A percentile compares a stretch with the other conserved stretches of the same genome.
These are phyloP conservation scores for Pseudozyma tsukubaensis DNA, from an alignment of 1,284 basidiomycete species.

Conservation along the genomic window DNA sequence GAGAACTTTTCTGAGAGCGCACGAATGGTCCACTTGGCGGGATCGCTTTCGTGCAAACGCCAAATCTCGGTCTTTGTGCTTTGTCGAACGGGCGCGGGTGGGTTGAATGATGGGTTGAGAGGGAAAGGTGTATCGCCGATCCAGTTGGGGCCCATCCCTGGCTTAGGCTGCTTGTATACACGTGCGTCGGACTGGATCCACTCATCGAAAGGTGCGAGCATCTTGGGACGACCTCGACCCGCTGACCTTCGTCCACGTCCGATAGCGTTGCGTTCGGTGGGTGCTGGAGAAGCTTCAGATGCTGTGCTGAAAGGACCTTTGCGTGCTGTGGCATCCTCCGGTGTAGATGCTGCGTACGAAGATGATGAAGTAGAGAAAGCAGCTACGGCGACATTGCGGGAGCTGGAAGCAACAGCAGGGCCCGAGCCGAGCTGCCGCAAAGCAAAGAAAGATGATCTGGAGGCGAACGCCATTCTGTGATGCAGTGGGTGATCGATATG, in stretches of 20 bases:
- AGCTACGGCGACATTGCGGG: constrained; percentile 26
- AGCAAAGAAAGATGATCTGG: constrained; percentile 24
- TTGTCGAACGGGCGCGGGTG: constrained; percentile 60
- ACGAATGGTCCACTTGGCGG: constrained; percentile 58
- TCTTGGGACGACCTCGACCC: constrained; percentile 36
- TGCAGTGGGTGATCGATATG: not conserved
- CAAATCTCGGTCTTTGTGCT: constrained; percentile 62
- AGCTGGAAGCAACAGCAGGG: constrained; percentile 41
- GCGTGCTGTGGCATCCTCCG: constrained; percentile 37
- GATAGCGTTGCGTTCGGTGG: constrained; percentile 29
- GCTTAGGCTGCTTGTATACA: constrained; percentile 57
- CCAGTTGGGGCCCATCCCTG: constrained; percentile 63
- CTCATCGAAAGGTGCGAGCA: constrained; percentile 55
- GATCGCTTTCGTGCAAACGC: constrained; percentile 56
- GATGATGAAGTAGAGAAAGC: constrained; percentile 35
- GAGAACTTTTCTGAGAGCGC: constrained; percentile 61
- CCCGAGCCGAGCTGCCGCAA: constrained; percentile 33
- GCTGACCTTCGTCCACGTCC: constrained; percentile 44
- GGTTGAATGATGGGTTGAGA: constrained; percentile 65
- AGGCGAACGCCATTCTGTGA: constrained; percentile 27
- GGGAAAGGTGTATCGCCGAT: constrained; percentile 66
- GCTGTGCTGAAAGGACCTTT: constrained; percentile 34
- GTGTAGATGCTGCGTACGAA: constrained; percentile 21
- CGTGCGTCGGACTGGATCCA: constrained; percentile 58
- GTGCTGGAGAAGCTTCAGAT: constrained; percentile 28